Percentiles rank a stretch among this genome's conserved stretches.
These are phyloP conservation scores for Ceratobasidium papillatum DNA, from an alignment of 1,284 basidiomycete genomes.

Conservation along the genomic window DNA sequence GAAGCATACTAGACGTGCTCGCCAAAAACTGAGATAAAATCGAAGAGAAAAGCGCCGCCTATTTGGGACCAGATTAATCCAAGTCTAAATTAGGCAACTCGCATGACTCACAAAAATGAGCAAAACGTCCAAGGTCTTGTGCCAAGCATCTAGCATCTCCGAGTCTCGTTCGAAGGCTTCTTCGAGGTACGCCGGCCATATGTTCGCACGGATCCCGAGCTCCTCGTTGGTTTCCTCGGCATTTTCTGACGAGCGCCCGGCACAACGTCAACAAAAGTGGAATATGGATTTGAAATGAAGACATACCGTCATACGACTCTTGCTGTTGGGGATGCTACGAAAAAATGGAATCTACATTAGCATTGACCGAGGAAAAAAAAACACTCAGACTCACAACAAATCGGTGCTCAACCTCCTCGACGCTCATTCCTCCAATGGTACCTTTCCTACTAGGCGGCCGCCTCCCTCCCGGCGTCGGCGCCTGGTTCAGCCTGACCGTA, in stretches of 20 bases:
- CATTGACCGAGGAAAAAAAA: not conserved
- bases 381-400: conserved; percentile 1
- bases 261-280: not conserved
- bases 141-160: conserved; percentile 40
- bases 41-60: conserved; percentile 35
- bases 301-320: conserved; percentile 30
- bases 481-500: conserved; percentile 18
- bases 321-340: conserved; percentile 27
- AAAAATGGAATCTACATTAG: not conserved
- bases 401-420: conserved; percentile 34
- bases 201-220: conserved; percentile 37
- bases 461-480: conserved; percentile 5
- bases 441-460: conserved; percentile 29
- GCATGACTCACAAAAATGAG: conserved; percentile 39
- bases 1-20: conserved; percentile 31
- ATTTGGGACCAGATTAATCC: not conserved
- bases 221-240: conserved; percentile 31
- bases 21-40: conserved; percentile 31
- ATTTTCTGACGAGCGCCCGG: conserved; percentile 17
- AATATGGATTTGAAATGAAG: not conserved
- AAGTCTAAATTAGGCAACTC: not conserved
- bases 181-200: conserved; percentile 38
- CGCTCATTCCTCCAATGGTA: conserved; percentile 33
- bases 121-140: conserved; percentile 37
- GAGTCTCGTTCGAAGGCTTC: conserved; percentile 35